phyloP scores from a whole-genome alignment of 805 yeast species.

The Kluyveromyces nonfermentans region DNA sequence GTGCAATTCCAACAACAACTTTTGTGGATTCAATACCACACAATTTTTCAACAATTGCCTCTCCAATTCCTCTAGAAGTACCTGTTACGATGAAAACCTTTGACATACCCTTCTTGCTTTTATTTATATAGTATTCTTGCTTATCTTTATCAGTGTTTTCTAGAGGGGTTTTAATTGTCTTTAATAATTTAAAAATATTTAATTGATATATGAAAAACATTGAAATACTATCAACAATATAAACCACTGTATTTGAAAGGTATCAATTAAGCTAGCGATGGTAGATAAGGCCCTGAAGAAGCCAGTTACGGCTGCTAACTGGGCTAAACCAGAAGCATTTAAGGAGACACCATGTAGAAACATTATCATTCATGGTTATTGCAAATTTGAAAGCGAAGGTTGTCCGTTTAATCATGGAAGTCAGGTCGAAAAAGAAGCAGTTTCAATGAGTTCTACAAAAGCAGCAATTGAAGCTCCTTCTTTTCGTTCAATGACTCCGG shows the following conservation, averaged over 20 bases:
- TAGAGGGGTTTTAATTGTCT: too few relatives aligned
- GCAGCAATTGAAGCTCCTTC: constrained; percentile 2
- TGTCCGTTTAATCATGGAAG: constrained; percentile 69
- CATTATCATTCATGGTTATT: constrained; percentile 75
- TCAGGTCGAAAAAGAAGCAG: constrained; percentile 16
- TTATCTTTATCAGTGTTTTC: too few relatives aligned
- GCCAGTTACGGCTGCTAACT: neutral
- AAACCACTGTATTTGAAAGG: too few relatives aligned
- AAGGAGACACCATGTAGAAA: constrained; percentile 76
- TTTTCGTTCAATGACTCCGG: constrained; percentile 7
- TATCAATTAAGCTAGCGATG: too few relatives aligned
- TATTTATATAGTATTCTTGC: neutral
- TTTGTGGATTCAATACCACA: constrained; percentile 27
- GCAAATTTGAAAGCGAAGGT: constrained; percentile 81
- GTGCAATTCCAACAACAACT: constrained; percentile 52
- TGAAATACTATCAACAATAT: too few relatives aligned
- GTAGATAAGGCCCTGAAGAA: neutral
- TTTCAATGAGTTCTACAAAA: neutral
- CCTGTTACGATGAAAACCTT: constrained; percentile 46
- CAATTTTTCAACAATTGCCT: constrained; percentile 54
- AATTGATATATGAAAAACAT: neutral
- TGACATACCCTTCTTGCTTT: constrained; percentile 5
- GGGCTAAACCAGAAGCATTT: constrained; percentile 39
- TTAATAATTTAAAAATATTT: too few relatives aligned
- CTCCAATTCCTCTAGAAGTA: constrained; percentile 72